Evolutionary conservation across 1,284 basidiomycete species (phyloP), one percentile per base, ranked within the genome.

Genomic region (Sanghuangporus weigelae): DNA sequence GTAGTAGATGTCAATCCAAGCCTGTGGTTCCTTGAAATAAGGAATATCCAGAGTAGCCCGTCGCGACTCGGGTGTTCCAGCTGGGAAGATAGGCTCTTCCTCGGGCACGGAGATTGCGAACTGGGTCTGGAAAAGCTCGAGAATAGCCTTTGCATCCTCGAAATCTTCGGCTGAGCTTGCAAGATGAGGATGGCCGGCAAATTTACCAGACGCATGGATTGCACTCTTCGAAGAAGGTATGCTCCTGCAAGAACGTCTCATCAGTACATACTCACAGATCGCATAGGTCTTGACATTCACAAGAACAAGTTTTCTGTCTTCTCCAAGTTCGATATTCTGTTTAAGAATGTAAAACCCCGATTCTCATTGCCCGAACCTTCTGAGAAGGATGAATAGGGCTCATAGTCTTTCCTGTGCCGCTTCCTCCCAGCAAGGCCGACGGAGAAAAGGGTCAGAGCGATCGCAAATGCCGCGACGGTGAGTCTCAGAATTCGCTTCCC

Each of bases 1-100:
- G 73, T 89, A 94, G 75, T 95, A 95, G 53, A 81, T 78, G 69
- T 92, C 88, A 65, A 93, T 85, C 91, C 91, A 93, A 19, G 90
- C 89, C 7, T 77, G 77, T 0, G 90, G 86, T 38, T 72, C 72
- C 31, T 64, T 73, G 49, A 77, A 73, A 69, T 74, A 78, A 2
- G 81, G 79, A 53, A 85, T 78, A 19, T 73, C 73, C 7, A 89
- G 78, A 5, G 87, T 92, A 5, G 87, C 82, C 53, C 81, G 77
- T 59, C 84, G 86, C 26, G 90, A 92, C 59, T 80, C 78, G 5
- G 76, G 68, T 6, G 87, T 81, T 21, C 90, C 90, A 36, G 89
- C 89, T 14, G 81, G 72, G 72, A 81, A 92, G 48, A 92, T 77
- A 49, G 87, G 86, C 19, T 77, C 71, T 1, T 77, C 70, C 16